A percentile compares a stretch with the other conserved stretches of the same genome.
phyloP scores from a whole-genome alignment of 108 stramenopile species.

The Skeletonema marinoi region DNA sequence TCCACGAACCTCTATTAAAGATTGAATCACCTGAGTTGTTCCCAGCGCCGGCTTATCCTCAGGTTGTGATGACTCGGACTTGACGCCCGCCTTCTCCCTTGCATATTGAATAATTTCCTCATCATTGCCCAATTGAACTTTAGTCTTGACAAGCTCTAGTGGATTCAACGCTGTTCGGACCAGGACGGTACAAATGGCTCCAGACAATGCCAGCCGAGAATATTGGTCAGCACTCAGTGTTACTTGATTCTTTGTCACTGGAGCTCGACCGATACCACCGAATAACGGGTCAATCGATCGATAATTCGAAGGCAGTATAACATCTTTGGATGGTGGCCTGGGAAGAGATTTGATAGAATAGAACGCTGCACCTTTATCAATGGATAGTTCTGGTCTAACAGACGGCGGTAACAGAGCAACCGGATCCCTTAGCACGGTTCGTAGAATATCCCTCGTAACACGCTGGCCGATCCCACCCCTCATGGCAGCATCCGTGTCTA shows the following conservation, averaged over 20 bases:
- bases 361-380: slow-evolving; percentile 4
- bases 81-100: slow-evolving; percentile 20
- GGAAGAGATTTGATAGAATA: slow-evolving; percentile 69
- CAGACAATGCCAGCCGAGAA: slow-evolving; percentile 70
- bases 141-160: slow-evolving; percentile 89
- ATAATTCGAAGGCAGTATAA: slow-evolving; percentile 50
- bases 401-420: slow-evolving; percentile 63
- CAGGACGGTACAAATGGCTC: slow-evolving; percentile 84
- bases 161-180: slow-evolving; percentile 86
- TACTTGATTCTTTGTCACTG: slow-evolving; percentile 72
- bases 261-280: slow-evolving; percentile 76
- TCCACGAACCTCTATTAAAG: slow-evolving; percentile 68
- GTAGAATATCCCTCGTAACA: slow-evolving; percentile 36
- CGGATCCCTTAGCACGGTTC: slow-evolving; percentile 56
- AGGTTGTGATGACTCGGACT: neutral
- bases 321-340: slow-evolving; percentile 20
- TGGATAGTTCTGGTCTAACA: slow-evolving; percentile 56
- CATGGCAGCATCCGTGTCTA: slow-evolving; percentile 25
- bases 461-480: neutral
- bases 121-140: slow-evolving; percentile 81
- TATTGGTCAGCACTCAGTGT: slow-evolving; percentile 75
- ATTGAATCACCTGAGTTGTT: slow-evolving; percentile 60
- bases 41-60: slow-evolving; percentile 43
- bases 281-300: slow-evolving; percentile 84
- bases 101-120: slow-evolving; percentile 63